These are phyloP conservation scores for Microthlaspi erraticum DNA, from an alignment of 345 rosid species.

Conservation along the genomic window DNA sequence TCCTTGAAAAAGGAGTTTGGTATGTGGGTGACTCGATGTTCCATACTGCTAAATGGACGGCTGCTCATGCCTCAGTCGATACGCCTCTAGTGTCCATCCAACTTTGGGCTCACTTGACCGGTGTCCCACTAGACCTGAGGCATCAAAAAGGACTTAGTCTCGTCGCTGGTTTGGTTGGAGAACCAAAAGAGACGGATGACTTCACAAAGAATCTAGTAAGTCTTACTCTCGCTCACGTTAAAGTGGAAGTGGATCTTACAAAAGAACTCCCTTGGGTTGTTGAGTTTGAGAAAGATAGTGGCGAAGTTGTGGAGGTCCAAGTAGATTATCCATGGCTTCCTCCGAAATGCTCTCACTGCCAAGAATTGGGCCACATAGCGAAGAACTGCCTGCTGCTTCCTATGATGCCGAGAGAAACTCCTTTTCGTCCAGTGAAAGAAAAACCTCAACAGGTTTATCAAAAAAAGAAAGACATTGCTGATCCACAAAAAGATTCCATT, in stretches of 20 bases:
- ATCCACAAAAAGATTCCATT: too few relatives aligned
- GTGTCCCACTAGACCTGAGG: too few relatives aligned
- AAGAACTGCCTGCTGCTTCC: not conserved
- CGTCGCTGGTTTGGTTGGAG: not conserved
- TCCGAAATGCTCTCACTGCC: not conserved
- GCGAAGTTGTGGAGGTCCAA: not conserved
- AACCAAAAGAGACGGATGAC: not conserved
- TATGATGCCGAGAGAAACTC: too few relatives aligned
- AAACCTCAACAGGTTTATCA: too few relatives aligned
- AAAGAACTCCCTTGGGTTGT: not conserved
- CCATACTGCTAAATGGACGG: too few relatives aligned
- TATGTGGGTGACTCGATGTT: too few relatives aligned
- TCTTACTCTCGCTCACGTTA: not conserved
- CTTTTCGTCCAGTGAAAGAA: too few relatives aligned
- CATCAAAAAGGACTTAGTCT: too few relatives aligned
- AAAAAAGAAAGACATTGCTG: too few relatives aligned
- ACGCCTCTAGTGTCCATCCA: too few relatives aligned
- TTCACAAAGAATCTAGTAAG: not conserved
- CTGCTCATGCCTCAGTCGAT: not conserved
- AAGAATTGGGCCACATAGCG: not conserved
- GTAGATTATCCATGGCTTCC: not conserved
- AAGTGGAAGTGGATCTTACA: not conserved
- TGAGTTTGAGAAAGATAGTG: not conserved
- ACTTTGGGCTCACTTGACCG: too few relatives aligned
- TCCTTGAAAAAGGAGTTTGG: too few relatives aligned